Evolutionary conservation across 768 basidiomycete genomes (phyloP).

Genomic region (Leucocoprinus birnbaumii): DNA sequence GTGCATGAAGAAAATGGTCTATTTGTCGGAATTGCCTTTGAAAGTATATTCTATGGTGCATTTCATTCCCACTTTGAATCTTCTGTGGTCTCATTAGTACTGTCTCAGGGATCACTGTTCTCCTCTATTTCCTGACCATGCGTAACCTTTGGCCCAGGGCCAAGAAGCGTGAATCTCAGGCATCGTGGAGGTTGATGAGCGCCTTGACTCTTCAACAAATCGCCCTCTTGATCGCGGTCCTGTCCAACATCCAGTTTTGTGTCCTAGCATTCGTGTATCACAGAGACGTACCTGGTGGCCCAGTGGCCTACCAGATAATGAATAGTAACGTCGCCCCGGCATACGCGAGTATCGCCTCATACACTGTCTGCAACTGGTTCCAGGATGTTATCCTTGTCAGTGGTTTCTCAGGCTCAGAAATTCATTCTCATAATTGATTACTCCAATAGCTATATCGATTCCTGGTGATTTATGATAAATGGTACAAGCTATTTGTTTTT

Average conservation of each 20-base stretch:
- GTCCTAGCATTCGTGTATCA: neutral
- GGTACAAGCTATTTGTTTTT: neutral
- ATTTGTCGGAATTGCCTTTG: neutral
- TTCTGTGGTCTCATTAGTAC: neutral
- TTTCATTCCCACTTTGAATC: neutral
- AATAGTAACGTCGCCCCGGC: neutral
- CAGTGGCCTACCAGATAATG: neutral
- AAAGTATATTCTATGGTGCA: neutral
- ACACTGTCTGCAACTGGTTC: neutral
- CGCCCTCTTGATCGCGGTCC: neutral
- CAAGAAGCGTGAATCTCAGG: neutral
- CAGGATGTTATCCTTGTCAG: neutral
- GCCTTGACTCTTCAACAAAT: neutral
- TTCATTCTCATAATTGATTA: neutral
- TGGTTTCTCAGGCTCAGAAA: neutral
- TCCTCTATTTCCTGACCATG: neutral
- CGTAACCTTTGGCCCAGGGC: neutral
- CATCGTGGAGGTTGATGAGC: neutral
- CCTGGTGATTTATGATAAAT: neutral
- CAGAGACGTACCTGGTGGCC: neutral
- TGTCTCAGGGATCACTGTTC: neutral
- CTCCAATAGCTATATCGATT: neutral
- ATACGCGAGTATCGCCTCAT: neutral
- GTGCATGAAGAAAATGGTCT: neutral
- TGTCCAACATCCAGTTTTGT: neutral